Conservation (phyloP, 2,329 filamentous ascomycete genomes). For the Penicillium sp. region DNA sequence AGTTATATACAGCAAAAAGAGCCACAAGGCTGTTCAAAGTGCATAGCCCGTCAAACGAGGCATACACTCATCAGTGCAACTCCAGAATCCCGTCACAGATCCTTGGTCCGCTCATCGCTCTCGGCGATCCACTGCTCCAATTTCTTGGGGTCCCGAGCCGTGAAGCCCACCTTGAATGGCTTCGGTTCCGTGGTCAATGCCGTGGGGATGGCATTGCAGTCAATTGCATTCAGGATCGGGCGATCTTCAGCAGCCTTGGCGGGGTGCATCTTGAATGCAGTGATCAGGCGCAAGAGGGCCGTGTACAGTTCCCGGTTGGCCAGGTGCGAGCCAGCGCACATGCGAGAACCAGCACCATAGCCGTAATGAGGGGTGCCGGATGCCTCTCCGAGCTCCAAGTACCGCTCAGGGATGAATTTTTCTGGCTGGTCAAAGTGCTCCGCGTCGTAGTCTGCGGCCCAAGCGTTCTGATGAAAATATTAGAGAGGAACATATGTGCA, state of each 20-base stretch:
- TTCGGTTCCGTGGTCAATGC: constrained; percentile 64
- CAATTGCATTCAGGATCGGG: constrained; percentile 59
- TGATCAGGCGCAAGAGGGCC: constrained; percentile 61
- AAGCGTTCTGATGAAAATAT: constrained; percentile 59
- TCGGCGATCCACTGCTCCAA: constrained; percentile 57
- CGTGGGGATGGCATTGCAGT: constrained; percentile 60
- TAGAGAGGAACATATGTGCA: neutral
- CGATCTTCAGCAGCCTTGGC: constrained; percentile 50
- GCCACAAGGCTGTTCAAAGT: neutral
- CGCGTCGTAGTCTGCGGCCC: constrained; percentile 72
- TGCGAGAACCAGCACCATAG: constrained; percentile 64
- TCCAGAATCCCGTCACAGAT: constrained; percentile 37
- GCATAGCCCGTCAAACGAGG: neutral
- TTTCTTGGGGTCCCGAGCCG: constrained; percentile 49
- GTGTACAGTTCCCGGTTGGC: constrained; percentile 66
- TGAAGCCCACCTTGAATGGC: constrained; percentile 62
- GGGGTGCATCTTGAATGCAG: constrained; percentile 58
- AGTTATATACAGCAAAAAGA: neutral
- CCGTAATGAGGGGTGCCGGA: constrained; percentile 63
- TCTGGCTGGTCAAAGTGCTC: constrained; percentile 66
- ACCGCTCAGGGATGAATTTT: constrained; percentile 70
- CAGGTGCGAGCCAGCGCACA: constrained; percentile 65
- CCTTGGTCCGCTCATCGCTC: constrained; percentile 56
- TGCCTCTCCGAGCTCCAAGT: constrained; percentile 56
- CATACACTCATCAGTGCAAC: neutral